Evolutionary conservation across 306 rosid genomes (phyloP).

Genomic region (Phaseolus lunatus): DNA sequence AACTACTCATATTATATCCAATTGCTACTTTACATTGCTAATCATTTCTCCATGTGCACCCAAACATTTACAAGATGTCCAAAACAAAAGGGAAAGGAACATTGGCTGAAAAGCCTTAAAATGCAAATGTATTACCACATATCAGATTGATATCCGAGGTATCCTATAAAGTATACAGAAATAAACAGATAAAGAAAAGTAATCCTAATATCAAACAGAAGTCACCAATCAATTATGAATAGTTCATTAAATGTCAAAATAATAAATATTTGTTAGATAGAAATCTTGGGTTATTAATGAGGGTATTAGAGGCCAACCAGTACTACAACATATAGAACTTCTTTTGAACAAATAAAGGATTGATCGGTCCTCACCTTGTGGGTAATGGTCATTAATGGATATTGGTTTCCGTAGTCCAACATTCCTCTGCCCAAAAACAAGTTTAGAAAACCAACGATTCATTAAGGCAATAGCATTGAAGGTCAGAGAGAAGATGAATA

Average conservation of each 20-base stretch:
- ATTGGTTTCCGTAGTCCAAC: conserved; percentile 58
- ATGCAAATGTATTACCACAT: conserved; percentile 6
- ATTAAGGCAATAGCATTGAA: conserved; percentile 22
- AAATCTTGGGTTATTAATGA: conserved; percentile 22
- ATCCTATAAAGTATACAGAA: neutral
- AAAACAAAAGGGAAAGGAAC: neutral
- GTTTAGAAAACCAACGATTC: conserved; percentile 44
- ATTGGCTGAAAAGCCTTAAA: conserved; percentile 10
- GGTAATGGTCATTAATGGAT: conserved; percentile 49
- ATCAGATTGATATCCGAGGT: neutral
- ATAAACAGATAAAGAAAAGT: conserved; percentile 12
- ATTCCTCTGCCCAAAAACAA: conserved; percentile 53
- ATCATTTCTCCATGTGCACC: neutral
- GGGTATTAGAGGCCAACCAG: conserved; percentile 2
- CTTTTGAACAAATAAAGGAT: neutral
- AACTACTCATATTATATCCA: conserved; percentile 15
- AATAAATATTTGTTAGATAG: neutral
- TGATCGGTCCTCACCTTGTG: conserved; percentile 57
- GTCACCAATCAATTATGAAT: conserved; percentile 1
- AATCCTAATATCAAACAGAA: neutral
- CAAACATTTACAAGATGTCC: neutral
- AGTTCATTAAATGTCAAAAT: conserved; percentile 18
- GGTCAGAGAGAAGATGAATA: neutral
- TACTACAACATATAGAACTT: neutral
- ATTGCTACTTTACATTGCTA: conserved; percentile 1